Conservation (phyloP, 805 yeast species). For the Saturnispora gosingensis region DNA sequence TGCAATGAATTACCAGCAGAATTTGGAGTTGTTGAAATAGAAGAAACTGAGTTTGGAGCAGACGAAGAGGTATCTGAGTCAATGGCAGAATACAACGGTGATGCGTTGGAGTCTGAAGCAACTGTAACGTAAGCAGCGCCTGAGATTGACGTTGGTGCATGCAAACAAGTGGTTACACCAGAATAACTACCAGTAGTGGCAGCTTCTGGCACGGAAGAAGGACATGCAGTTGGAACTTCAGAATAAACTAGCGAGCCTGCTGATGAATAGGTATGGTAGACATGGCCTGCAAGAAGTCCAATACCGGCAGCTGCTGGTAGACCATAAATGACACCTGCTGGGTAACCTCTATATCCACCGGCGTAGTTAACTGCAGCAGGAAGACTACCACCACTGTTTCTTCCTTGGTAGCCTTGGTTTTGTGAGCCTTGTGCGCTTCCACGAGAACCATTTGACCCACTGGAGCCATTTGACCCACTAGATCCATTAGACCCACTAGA, state of each 20-base stretch:
- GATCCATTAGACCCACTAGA: background rate
- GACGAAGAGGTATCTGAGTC: conserved; percentile 13
- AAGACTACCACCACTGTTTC: conserved; percentile 14
- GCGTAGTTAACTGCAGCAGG: conserved; percentile 5
- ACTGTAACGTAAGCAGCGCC: conserved; percentile 3
- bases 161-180: conserved; percentile 6
- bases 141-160: background rate
- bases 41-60: conserved; percentile 11
- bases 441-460: background rate
- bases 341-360: conserved; percentile 7
- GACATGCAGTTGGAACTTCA: conserved; percentile 11
- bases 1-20: conserved; percentile 18
- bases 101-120: conserved; percentile 11
- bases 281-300: conserved; percentile 5
- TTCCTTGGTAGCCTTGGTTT: conserved; percentile 1
- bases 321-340: conserved; percentile 10
- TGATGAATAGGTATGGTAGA: conserved; percentile 11
- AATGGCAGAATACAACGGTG: conserved; percentile 25
- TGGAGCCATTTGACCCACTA: background rate
- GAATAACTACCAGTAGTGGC: conserved; percentile 2
- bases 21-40: conserved; percentile 5
- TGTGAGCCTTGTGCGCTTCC: conserved; percentile 4
- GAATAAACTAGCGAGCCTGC: conserved; percentile 8
- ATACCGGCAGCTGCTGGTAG: conserved; percentile 10
- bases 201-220: background rate